A percentile compares a stretch with the other conserved stretches of the same genome.
Evolutionary conservation across 495 filamentous ascomycete species (phyloP).

Genomic region (Hypoxylon intermedium): DNA sequence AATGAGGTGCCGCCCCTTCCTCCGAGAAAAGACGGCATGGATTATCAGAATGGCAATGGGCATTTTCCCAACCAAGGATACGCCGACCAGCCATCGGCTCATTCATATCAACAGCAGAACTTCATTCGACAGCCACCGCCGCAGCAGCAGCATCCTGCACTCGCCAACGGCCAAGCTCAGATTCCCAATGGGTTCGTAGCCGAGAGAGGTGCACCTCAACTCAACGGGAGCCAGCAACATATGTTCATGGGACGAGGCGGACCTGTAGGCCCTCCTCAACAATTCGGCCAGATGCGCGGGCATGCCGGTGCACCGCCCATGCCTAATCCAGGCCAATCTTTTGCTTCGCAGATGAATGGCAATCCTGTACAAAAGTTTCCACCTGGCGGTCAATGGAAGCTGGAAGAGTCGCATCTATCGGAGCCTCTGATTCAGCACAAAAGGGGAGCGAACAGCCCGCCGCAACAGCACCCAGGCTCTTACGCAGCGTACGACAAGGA

Average conservation of each 20-base stretch:
- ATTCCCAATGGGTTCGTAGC: slow-evolving; percentile 40
- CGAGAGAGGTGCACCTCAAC: slow-evolving; percentile 33
- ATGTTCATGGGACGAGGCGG: slow-evolving; percentile 37
- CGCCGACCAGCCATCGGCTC: not conserved
- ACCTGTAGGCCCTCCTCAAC: slow-evolving; percentile 19
- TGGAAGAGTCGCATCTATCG: slow-evolving; percentile 54
- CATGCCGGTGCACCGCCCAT: slow-evolving; percentile 23
- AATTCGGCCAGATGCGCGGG: slow-evolving; percentile 16
- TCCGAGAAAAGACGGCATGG: slow-evolving; percentile 19
- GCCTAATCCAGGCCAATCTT: slow-evolving; percentile 25
- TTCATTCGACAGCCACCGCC: slow-evolving; percentile 22
- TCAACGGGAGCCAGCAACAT: slow-evolving; percentile 30
- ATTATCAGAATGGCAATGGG: slow-evolving; percentile 34
- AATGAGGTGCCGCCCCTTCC: slow-evolving; percentile 32
- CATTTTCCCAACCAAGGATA: slow-evolving; percentile 26
- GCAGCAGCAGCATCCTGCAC: slow-evolving; percentile 29
- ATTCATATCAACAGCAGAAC: slow-evolving; percentile 25
- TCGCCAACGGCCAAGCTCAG: slow-evolving; percentile 16
- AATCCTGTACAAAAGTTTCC: slow-evolving; percentile 34
- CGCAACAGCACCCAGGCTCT: slow-evolving; percentile 44
- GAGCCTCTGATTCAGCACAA: slow-evolving; percentile 52
- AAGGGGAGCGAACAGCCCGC: slow-evolving; percentile 46
- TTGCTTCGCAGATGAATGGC: slow-evolving; percentile 36
- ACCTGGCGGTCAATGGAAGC: slow-evolving; percentile 48
- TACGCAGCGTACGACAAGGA: slow-evolving; percentile 54